A percentile compares a stretch with the other conserved stretches of the same genome.
phyloP scores from a whole-genome alignment of 495 filamentous ascomycete genomes.

The Podospora comata region DNA sequence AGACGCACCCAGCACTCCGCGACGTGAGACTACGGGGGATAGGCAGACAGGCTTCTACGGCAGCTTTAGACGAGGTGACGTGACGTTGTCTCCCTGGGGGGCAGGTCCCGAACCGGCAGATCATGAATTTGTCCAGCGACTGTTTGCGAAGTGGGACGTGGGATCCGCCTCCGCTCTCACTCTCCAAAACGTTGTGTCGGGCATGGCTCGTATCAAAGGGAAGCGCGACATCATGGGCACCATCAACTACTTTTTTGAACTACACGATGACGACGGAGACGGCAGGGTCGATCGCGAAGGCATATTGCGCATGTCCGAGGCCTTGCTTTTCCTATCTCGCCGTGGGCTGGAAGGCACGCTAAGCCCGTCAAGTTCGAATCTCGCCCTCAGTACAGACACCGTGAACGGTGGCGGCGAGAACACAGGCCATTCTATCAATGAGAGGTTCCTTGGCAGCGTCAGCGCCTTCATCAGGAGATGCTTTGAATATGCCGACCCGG shows the following conservation, averaged over 20 bases:
- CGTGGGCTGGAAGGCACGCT: conserved; percentile 74
- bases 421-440: conserved; percentile 53
- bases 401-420: conserved; percentile 32
- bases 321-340: conserved; percentile 85
- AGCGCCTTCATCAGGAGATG: conserved; percentile 93
- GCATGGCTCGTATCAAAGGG: conserved; percentile 85
- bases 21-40: conserved; percentile 52
- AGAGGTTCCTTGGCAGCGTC: conserved; percentile 84
- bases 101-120: conserved; percentile 78
- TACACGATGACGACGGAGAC: conserved; percentile 90
- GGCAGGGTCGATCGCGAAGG: conserved; percentile 96
- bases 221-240: conserved; percentile 93
- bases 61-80: conserved; percentile 45
- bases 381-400: conserved; percentile 36
- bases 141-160: conserved; percentile 85
- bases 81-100: conserved; percentile 67
- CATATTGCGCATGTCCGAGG: conserved; percentile 91
- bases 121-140: conserved; percentile 88
- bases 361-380: conserved; percentile 46
- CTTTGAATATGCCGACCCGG: conserved; percentile 97
- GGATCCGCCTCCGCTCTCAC: conserved; percentile 71
- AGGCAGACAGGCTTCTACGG: conserved; percentile 53
- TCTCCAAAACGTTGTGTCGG: conserved; percentile 86
- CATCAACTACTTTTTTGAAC: conserved; percentile 95
- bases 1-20: conserved; percentile 60